A percentile compares a stretch with the other conserved stretches of the same genome.
Conservation (phyloP, 352 stramenopile species). For the Pythium chondricola region DNA sequence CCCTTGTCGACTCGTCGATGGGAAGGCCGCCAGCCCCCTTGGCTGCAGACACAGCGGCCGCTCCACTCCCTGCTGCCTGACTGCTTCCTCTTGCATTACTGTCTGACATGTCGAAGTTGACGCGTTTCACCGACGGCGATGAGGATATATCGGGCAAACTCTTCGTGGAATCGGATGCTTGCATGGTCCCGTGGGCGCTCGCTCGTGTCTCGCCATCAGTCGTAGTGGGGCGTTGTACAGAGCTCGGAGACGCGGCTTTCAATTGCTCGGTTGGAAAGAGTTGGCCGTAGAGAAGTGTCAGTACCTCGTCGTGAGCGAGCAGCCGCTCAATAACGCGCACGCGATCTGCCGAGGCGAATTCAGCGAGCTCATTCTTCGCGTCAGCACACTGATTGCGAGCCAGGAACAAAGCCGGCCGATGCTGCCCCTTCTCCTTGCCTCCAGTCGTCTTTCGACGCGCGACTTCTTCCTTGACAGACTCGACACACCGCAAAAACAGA, state of each 20-base stretch:
- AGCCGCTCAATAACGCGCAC: slow-evolving; percentile 71
- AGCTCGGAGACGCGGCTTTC: background rate
- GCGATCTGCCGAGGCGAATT: slow-evolving; percentile 62
- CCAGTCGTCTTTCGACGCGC: slow-evolving; percentile 27
- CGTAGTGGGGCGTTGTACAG: slow-evolving; percentile 5
- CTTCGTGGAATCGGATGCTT: slow-evolving; percentile 11
- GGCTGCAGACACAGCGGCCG: slow-evolving; percentile 11
- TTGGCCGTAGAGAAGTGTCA: slow-evolving; percentile 66
- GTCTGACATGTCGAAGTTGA: slow-evolving; percentile 14
- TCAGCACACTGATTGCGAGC: slow-evolving; percentile 28
- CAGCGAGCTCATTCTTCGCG: slow-evolving; percentile 41
- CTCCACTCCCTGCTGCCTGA: slow-evolving; percentile 20
- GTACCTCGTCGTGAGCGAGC: slow-evolving; percentile 72
- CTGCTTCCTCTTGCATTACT: background rate
- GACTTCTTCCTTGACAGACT: slow-evolving; percentile 77
- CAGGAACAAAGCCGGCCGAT: slow-evolving; percentile 12
- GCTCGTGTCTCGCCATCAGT: slow-evolving; percentile 2
- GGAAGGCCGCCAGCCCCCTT: slow-evolving; percentile 11
- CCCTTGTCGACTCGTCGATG: slow-evolving; percentile 19
- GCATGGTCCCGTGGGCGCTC: slow-evolving; percentile 4
- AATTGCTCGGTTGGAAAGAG: slow-evolving; percentile 42
- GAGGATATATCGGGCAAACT: slow-evolving; percentile 14
- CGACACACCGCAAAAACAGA: slow-evolving; percentile 80
- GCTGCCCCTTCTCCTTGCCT: slow-evolving; percentile 25
- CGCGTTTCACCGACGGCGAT: slow-evolving; percentile 1